Evolutionary conservation across 495 filamentous ascomycete genomes (phyloP), one percentile per base, ranked within the genome.

Genomic region (Astrothelium subdiscretum): DNA sequence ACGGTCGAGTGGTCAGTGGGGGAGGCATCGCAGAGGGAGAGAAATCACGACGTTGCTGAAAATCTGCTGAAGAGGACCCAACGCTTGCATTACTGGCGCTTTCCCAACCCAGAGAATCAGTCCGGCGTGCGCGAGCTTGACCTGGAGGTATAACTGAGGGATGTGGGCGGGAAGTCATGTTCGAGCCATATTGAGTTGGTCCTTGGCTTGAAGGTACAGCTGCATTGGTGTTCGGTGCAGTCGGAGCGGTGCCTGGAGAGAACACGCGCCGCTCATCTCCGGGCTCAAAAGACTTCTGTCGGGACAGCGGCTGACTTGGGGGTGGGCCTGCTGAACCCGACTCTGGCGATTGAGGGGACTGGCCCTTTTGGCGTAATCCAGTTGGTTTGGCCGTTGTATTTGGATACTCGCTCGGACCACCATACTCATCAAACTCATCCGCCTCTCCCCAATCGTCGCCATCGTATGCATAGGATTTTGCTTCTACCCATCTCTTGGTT

Each of bases 401-500:
- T 22, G 77, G 74, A 15, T 82, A 77, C 11, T 77, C 73, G 59
- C 84, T 79, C 31, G 84, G 70, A 12, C 68, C 74, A 58, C 71
- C 86, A 66, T 89, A 84, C 58, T 92, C 89, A 63, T 91, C 87
- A 42, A 87, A 82, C 13, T 88, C 84, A 51, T 92, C 88, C 35
- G 90, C 88, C 57, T 87, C 88, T 44, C 91, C 94, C 89, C 94
- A 97, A 68, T 96, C 92, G 66, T 90, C 91, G 63, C 92, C 94
- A 68, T 92, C 94, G 68, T 98, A 98, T 62, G 86, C 87, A 62
- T 85, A 83, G 40, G 85, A 79, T 71, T 92, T 95, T 26, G 94
- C 94, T 68, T 96, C 86, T 12, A 92, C 87, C 94, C 94, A 98
- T 77, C 91, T 91, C 75, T 85, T 91, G 20, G 94, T 97, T 76